Evolutionary conservation across 129 eudicot species (phyloP).

Genomic region (Silybum marianum): DNA sequence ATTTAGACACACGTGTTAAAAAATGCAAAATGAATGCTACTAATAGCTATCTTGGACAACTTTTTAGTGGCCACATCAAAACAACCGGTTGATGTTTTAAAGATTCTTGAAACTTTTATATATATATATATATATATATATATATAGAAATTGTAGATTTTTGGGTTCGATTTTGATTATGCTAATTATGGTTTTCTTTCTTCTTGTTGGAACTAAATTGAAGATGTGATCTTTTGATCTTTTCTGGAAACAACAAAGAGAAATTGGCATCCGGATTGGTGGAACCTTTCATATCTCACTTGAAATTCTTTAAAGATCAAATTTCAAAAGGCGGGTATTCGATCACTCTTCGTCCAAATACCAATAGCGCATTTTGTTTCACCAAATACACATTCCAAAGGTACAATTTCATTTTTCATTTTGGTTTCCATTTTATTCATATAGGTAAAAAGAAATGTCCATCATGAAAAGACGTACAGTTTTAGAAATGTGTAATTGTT

Average conservation of each 20-base stretch:
- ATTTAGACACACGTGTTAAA: background rate
- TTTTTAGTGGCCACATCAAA: background rate
- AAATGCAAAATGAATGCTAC: background rate
- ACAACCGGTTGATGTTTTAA: background rate
- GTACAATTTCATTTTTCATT: constrained; percentile 31
- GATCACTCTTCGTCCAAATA: constrained; percentile 77
- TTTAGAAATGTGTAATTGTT: too few relatives aligned
- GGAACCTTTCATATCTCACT: constrained; percentile 85
- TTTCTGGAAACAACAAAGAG: constrained; percentile 70
- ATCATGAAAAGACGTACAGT: too few relatives aligned
- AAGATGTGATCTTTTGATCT: constrained; percentile 93
- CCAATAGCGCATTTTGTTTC: constrained; percentile 64
- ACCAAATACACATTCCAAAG: constrained; percentile 89
- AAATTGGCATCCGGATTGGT: constrained; percentile 92
- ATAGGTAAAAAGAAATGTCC: background rate
- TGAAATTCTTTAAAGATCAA: constrained; percentile 86
- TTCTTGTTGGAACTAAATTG: constrained; percentile 20
- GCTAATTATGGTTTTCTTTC: constrained; percentile 23
- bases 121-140: background rate
- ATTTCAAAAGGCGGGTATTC: constrained; percentile 96
- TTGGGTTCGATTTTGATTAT: constrained; percentile 10
- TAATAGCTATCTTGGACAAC: background rate
- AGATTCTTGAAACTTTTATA: background rate
- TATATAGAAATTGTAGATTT: background rate
- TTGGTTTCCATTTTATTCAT: background rate